Conservation (phyloP, 1,284 basidiomycete species). For the Cronartium quercuum region DNA sequence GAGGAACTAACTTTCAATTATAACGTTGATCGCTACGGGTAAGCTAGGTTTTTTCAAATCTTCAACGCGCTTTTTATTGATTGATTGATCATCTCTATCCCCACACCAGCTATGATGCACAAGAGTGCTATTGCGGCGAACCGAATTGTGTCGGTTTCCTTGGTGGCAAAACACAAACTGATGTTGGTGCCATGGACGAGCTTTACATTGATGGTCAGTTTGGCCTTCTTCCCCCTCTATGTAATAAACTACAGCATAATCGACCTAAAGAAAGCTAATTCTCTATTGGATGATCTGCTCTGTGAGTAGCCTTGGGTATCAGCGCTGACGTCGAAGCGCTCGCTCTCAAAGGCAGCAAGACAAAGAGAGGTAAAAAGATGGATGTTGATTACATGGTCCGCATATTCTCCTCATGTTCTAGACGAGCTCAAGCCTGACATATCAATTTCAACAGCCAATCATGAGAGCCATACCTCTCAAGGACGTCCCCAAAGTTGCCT, state of each 20-base stretch:
- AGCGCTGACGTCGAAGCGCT: conserved; percentile 76
- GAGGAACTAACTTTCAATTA: conserved; percentile 99
- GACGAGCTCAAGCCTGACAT: not conserved
- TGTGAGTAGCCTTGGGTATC: conserved; percentile 75
- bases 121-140: conserved; percentile 92
- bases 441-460: conserved; percentile 49
- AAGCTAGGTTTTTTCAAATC: conserved; percentile 46
- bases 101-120: conserved; percentile 73
- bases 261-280: not conserved
- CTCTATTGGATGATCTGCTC: not conserved
- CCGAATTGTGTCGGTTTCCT: conserved; percentile 91
- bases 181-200: conserved; percentile 86
- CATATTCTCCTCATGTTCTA: conserved; percentile 18
- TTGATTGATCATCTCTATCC: not conserved
- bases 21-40: conserved; percentile 99
- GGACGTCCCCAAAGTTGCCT: conserved; percentile 83
- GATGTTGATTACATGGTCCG: conserved; percentile 84
- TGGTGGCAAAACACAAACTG: conserved; percentile 98
- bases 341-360: conserved; percentile 75
- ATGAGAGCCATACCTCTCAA: conserved; percentile 68
- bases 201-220: conserved; percentile 80
- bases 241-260: conserved; percentile 15
- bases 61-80: not conserved
- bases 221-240: not conserved
- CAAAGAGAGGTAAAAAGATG: conserved; percentile 82